These are phyloP conservation scores for Potentilla sterilis DNA, from an alignment of 306 rosid species.

Conservation along the genomic window DNA sequence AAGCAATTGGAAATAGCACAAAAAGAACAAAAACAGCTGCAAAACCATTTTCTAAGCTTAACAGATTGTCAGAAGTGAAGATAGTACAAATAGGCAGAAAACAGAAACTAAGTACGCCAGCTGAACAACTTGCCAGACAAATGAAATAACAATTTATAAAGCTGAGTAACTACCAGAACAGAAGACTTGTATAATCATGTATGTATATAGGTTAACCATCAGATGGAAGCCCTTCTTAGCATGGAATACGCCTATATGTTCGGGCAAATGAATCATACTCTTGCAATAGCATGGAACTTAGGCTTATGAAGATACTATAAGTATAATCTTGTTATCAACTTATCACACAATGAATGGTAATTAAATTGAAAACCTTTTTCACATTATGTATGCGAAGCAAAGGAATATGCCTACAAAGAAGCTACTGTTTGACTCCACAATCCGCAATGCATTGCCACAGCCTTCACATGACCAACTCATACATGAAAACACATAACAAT, in stretches of 20 bases:
- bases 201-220: background rate
- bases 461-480: background rate
- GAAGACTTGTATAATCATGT: background rate
- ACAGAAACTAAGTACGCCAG: background rate
- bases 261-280: background rate
- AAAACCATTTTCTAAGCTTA: background rate
- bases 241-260: background rate
- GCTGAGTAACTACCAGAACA: background rate
- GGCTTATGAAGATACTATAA: background rate
- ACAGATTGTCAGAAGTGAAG: background rate
- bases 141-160: background rate
- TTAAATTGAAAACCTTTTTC: background rate
- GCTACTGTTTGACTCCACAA: too few species aligned
- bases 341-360: background rate
- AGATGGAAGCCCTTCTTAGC: background rate
- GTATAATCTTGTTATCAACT: background rate
- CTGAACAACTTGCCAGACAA: background rate
- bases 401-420: background rate
- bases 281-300: background rate
- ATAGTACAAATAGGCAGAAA: background rate
- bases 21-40: background rate
- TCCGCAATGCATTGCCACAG: background rate
- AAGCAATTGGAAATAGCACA: background rate
- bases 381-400: background rate
- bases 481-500: background rate